phyloP scores from a whole-genome alignment of 1,284 basidiomycete genomes.

The Ganoderma lucidum region DNA sequence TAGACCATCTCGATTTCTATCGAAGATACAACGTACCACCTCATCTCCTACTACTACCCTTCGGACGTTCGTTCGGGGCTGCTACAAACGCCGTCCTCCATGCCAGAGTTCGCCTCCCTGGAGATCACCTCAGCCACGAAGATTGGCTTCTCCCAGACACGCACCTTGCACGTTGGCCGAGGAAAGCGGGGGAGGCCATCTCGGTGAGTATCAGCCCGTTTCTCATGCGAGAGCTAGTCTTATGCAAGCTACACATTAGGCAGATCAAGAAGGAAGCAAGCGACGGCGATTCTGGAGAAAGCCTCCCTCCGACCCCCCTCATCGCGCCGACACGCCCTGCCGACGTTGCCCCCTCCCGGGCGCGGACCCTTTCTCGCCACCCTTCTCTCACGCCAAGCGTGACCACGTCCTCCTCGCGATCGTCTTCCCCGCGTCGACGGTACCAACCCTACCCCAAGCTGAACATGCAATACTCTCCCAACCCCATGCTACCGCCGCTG shows the following conservation, averaged over 20 bases:
- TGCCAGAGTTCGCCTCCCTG: conserved; percentile 28
- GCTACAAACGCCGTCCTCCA: conserved; percentile 33
- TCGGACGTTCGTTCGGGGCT: conserved; percentile 36
- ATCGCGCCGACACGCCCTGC: background rate
- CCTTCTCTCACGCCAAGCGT: background rate
- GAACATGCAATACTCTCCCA: background rate
- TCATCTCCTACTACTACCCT: conserved; percentile 38
- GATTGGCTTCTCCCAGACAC: conserved; percentile 27
- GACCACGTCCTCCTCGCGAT: background rate
- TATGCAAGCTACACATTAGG: background rate
- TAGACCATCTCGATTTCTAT: conserved; percentile 37
- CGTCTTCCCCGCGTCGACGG: background rate
- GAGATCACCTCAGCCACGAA: conserved; percentile 31
- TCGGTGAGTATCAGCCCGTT: conserved; percentile 15
- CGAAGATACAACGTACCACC: conserved; percentile 36
- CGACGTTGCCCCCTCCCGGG: background rate
- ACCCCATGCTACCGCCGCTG: background rate
- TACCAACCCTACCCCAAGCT: background rate
- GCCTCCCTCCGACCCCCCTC: background rate
- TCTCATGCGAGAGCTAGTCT: background rate
- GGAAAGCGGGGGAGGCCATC: conserved; percentile 24
- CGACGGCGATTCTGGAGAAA: background rate
- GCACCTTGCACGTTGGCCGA: conserved; percentile 25
- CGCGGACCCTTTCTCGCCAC: background rate
- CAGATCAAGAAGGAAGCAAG: background rate